These are phyloP conservation scores for Starmerella apis DNA, from an alignment of 805 yeast species.

Conservation along the genomic window DNA sequence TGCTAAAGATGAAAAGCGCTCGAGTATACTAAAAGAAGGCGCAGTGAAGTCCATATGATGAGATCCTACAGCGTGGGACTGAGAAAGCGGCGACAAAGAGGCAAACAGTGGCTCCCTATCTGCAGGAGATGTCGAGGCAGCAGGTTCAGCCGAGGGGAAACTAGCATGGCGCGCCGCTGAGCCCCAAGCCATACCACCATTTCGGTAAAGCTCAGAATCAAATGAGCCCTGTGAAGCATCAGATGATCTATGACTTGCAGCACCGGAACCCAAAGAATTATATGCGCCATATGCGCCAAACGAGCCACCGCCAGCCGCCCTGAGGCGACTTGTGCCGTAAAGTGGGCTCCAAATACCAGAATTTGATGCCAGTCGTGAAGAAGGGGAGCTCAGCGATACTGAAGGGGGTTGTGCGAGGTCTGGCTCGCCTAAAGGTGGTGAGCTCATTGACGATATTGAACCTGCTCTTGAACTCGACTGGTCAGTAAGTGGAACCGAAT, in stretches of 20 bases:
- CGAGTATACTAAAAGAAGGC: constrained; percentile 24
- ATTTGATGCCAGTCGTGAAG: neutral
- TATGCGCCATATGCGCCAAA: constrained; percentile 19
- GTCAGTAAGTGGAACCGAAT: neutral
- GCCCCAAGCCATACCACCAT: constrained; percentile 27
- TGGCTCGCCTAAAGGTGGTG: neutral
- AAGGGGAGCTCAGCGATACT: neutral
- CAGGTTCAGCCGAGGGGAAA: constrained; percentile 11
- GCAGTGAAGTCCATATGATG: constrained; percentile 22
- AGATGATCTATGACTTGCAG: constrained; percentile 10
- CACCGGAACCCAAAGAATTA: neutral
- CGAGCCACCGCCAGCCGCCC: constrained; percentile 15
- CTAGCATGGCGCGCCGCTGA: constrained; percentile 19
- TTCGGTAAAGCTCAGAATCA: constrained; percentile 23
- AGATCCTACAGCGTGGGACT: neutral
- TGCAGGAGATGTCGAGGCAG: neutral
- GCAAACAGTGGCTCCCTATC: constrained; percentile 18
- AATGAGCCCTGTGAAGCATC: constrained; percentile 14
- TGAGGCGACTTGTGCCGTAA: neutral
- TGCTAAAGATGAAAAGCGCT: constrained; percentile 24
- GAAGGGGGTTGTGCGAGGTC: neutral
- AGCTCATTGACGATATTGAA: neutral
- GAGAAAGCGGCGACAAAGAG: constrained; percentile 13
- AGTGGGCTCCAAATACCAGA: constrained; percentile 3
- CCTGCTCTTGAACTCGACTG: neutral